These are phyloP conservation scores for Pythium scleroteichum DNA, from an alignment of 352 stramenopile species.

Conservation along the genomic window DNA sequence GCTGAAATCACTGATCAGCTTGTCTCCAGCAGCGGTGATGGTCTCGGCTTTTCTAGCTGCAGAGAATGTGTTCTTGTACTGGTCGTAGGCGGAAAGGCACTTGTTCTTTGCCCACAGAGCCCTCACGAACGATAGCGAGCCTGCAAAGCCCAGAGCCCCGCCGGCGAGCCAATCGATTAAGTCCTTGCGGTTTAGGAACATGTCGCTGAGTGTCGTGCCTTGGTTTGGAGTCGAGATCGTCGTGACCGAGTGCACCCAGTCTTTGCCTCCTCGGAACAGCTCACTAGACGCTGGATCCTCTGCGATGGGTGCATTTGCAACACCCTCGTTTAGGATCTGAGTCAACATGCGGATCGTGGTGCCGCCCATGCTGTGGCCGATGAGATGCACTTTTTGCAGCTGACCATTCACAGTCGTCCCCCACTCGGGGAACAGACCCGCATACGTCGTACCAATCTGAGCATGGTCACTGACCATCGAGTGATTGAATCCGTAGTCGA, in stretches of 20 bases:
- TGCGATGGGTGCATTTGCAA: not conserved
- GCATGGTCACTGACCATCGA: slow-evolving; percentile 37
- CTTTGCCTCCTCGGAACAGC: slow-evolving; percentile 19
- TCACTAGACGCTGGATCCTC: too few relatives aligned
- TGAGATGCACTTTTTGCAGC: slow-evolving; percentile 32
- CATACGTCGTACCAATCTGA: slow-evolving; percentile 17
- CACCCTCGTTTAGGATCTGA: slow-evolving; percentile 19
- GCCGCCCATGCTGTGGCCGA: slow-evolving; percentile 25
- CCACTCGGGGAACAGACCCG: slow-evolving; percentile 32
- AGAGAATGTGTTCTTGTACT: too few relatives aligned
- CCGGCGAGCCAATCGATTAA: too few relatives aligned
- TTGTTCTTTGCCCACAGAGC: too few relatives aligned
- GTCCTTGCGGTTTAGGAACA: not conserved
- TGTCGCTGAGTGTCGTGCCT: slow-evolving; percentile 11
- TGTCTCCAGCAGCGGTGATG: too few relatives aligned
- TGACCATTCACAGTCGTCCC: slow-evolving; percentile 19
- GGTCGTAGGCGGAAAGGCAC: too few relatives aligned
- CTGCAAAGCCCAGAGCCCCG: too few relatives aligned
- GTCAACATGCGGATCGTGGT: slow-evolving; percentile 17
- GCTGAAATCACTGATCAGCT: too few relatives aligned
- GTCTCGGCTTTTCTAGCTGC: too few relatives aligned
- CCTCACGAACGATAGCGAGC: too few relatives aligned
- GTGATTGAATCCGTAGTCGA: slow-evolving; percentile 31
- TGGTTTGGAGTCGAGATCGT: slow-evolving; percentile 12
- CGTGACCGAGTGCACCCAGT: slow-evolving; percentile 25